A percentile compares a stretch with the other conserved stretches of the same genome.
phyloP scores from a whole-genome alignment of 176 grass and related monocot genomes.

The Triticum dicoccoides region DNA sequence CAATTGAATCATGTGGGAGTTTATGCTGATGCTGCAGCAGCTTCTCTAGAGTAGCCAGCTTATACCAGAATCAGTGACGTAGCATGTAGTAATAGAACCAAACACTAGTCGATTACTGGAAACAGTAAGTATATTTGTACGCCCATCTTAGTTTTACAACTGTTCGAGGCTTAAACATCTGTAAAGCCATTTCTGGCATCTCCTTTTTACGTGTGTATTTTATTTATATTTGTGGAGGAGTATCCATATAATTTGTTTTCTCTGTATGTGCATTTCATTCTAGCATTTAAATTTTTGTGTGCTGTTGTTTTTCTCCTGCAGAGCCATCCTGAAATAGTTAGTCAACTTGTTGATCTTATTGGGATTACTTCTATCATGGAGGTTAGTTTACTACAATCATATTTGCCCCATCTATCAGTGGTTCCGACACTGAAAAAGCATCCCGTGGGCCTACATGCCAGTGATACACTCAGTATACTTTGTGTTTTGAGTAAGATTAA shows the following conservation, averaged over 20 bases:
- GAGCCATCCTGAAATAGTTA: slow-evolving; percentile 77
- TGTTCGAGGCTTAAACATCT: background rate
- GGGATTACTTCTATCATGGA: slow-evolving; percentile 99
- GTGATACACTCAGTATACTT: background rate
- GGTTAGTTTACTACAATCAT: slow-evolving; percentile 34
- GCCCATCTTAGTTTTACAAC: background rate
- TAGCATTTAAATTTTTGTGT: slow-evolving; percentile 14
- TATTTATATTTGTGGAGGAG: background rate
- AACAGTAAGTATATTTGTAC: slow-evolving; percentile 5
- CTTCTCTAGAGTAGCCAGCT: slow-evolving; percentile 18
- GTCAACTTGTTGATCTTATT: slow-evolving; percentile 87
- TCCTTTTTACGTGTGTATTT: background rate
- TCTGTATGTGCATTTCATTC: background rate
- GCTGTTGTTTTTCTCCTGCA: slow-evolving; percentile 43
- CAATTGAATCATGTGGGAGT: background rate
- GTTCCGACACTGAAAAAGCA: background rate
- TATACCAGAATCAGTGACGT: background rate
- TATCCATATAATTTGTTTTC: background rate
- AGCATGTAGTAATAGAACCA: background rate
- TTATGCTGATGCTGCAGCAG: background rate
- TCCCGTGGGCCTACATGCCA: background rate
- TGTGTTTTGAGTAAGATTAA: background rate
- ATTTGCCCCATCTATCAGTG: background rate
- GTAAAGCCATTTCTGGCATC: slow-evolving; percentile 5
- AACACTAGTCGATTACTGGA: slow-evolving; percentile 8